These are phyloP conservation scores for Eimeria brunetti DNA, from an alignment of 169 alveolate species.

Conservation along the genomic window DNA sequence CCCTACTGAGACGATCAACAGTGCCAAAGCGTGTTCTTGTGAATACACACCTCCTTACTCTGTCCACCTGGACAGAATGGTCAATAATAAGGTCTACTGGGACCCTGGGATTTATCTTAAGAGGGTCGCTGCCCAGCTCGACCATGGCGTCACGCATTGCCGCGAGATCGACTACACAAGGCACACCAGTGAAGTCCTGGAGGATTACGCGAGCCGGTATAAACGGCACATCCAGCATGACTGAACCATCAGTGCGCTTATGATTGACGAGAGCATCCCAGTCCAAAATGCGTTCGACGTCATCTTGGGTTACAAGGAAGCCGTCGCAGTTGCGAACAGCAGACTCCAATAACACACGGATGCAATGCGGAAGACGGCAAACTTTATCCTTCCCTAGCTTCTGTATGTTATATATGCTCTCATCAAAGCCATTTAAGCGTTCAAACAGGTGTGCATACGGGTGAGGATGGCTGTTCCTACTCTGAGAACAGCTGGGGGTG, in stretches of 20 bases:
- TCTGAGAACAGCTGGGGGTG: neutral
- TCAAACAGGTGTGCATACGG: constrained; percentile 64
- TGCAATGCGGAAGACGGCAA: constrained; percentile 92
- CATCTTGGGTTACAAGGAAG: constrained; percentile 91
- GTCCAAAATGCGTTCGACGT: constrained; percentile 95
- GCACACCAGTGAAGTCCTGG: constrained; percentile 98
- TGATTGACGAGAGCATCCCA: constrained; percentile 87
- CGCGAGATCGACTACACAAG: constrained; percentile 97
- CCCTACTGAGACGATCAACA: neutral
- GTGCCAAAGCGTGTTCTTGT: neutral
- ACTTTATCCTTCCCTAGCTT: constrained; percentile 43
- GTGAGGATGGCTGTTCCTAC: neutral
- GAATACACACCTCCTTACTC: constrained; percentile 50
- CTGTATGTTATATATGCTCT: constrained; percentile 23
- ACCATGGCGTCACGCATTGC: constrained; percentile 98
- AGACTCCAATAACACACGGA: constrained; percentile 95
- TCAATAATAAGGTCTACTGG: constrained; percentile 98
- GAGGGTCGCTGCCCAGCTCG: constrained; percentile 94
- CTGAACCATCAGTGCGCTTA: constrained; percentile 83
- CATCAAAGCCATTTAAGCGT: constrained; percentile 34
- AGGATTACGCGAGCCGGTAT: constrained; percentile 97
- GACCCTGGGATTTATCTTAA: constrained; percentile 95
- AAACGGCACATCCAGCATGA: constrained; percentile 96
- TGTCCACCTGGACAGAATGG: constrained; percentile 98
- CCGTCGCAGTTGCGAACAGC: constrained; percentile 97